Conservation (phyloP, 2,329 filamentous ascomycete genomes). For the Cladosporium sp. region DNA sequence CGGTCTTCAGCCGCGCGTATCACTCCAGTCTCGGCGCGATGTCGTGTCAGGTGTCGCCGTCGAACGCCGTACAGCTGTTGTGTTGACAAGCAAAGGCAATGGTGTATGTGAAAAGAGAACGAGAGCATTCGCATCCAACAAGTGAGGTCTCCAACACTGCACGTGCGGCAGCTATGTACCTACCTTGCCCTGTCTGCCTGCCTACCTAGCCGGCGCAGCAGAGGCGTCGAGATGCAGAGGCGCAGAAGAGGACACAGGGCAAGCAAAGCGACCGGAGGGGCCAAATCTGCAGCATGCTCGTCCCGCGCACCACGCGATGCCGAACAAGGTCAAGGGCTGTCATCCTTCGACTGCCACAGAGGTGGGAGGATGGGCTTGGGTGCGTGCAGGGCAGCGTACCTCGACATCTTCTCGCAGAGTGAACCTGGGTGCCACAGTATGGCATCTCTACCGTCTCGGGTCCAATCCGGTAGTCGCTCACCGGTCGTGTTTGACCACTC, state of each 20-base stretch:
- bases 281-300: conserved; percentile 1
- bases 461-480: neutral
- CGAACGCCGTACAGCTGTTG: too few species aligned
- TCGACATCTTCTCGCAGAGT: neutral
- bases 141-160: conserved; percentile 1
- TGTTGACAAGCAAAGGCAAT: neutral
- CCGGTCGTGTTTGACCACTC: conserved; percentile 2
- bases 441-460: neutral
- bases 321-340: neutral
- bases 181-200: too few species aligned
- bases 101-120: neutral
- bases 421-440: neutral
- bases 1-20: neutral
- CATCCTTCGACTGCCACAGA: conserved; percentile 5
- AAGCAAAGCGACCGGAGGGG: neutral
- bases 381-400: neutral
- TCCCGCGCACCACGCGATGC: conserved; percentile 1
- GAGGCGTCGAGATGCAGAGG: too few species aligned
- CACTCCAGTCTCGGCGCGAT: neutral
- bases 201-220: neutral
- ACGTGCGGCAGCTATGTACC: conserved; percentile 5
- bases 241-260: neutral
- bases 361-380: neutral
- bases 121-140: neutral
- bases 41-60: neutral